These are phyloP conservation scores for Dictyostelium capitatum DNA, from an alignment of 78 protist genomes.

Conservation along the genomic window DNA sequence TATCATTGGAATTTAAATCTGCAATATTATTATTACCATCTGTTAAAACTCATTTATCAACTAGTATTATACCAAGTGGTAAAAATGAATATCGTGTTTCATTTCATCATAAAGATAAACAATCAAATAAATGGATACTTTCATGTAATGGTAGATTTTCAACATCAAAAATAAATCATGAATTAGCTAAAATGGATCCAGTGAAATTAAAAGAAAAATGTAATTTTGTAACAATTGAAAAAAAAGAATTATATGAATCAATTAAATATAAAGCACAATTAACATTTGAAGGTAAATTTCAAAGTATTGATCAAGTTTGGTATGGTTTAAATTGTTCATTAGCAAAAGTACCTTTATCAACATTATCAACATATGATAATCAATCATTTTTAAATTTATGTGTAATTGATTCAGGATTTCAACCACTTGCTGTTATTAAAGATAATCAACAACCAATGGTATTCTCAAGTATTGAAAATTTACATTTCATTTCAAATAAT, in stretches of 20 bases:
- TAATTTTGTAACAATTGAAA: conserved; percentile 10
- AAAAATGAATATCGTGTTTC: too few relatives aligned
- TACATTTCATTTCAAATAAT: background rate
- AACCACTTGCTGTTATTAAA: conserved; percentile 3
- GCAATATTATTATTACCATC: background rate
- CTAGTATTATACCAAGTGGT: too few relatives aligned
- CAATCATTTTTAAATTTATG: background rate
- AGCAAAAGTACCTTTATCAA: too few relatives aligned
- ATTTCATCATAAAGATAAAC: too few relatives aligned
- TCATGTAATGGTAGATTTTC: background rate
- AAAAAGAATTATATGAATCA: conserved; percentile 2
- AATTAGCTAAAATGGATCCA: background rate
- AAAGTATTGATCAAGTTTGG: background rate
- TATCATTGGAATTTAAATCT: too few relatives aligned
- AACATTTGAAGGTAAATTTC: background rate
- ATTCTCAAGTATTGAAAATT: conserved; percentile 6
- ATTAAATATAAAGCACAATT: background rate
- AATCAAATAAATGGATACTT: background rate
- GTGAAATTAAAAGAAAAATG: background rate
- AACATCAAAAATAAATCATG: background rate
- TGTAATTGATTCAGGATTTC: background rate
- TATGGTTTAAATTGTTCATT: background rate
- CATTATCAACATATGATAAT: background rate
- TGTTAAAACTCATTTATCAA: too few relatives aligned
- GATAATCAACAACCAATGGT: conserved; percentile 3